Evolutionary conservation across 257 asterid genomes (phyloP).

Genomic region (Orobanche coerulescens): DNA sequence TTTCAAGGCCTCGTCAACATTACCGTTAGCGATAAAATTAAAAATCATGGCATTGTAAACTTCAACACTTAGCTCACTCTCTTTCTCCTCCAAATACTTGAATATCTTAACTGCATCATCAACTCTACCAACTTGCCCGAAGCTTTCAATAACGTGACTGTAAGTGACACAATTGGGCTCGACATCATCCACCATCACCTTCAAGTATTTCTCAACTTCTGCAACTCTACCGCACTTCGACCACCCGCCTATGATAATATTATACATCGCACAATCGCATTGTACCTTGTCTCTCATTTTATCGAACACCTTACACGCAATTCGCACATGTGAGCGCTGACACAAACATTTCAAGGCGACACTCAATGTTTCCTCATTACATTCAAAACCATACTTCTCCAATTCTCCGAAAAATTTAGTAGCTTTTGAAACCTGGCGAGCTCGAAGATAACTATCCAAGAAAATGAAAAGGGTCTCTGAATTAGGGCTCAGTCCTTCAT

Average conservation of each 20-base stretch:
- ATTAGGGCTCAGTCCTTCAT: slow-evolving; percentile 34
- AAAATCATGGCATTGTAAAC: slow-evolving; percentile 77
- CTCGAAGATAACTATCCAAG: slow-evolving; percentile 59
- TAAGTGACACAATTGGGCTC: slow-evolving; percentile 57
- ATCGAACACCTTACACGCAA: slow-evolving; percentile 51
- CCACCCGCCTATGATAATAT: slow-evolving; percentile 72
- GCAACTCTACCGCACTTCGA: slow-evolving; percentile 54
- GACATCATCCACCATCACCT: slow-evolving; percentile 62
- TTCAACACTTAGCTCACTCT: slow-evolving; percentile 26
- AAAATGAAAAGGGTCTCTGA: slow-evolving; percentile 48
- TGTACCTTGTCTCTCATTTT: slow-evolving; percentile 48
- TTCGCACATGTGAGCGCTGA: slow-evolving; percentile 44
- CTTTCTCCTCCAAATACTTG: slow-evolving; percentile 45
- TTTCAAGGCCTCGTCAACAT: slow-evolving; percentile 51
- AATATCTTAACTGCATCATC: slow-evolving; percentile 57
- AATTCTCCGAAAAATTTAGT: slow-evolving; percentile 38
- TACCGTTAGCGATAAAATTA: slow-evolving; percentile 40
- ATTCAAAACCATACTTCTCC: slow-evolving; percentile 48
- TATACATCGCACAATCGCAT: slow-evolving; percentile 40
- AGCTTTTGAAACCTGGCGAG: slow-evolving; percentile 55
- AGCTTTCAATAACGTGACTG: slow-evolving; percentile 53
- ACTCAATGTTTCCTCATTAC: slow-evolving; percentile 37
- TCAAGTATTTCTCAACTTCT: slow-evolving; percentile 54
- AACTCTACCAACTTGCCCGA: slow-evolving; percentile 73
- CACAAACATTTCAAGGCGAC: slow-evolving; percentile 55